Conservation (phyloP, 345 rosid genomes). For the Dipteronia sinensis region DNA sequence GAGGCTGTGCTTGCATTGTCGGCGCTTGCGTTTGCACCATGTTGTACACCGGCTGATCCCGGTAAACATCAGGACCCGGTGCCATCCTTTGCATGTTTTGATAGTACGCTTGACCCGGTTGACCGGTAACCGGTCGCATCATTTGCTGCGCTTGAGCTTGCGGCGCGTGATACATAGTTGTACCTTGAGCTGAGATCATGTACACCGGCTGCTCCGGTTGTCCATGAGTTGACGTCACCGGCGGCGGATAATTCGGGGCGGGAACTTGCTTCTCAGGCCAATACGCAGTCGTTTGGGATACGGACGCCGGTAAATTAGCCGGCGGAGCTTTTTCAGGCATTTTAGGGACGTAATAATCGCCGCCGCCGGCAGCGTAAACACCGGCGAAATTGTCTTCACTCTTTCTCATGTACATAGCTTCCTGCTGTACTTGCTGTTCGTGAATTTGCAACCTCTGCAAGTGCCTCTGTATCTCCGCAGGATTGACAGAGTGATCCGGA, state of each 20-base stretch:
- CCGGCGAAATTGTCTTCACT: slow-evolving; percentile 42
- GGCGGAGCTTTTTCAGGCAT: slow-evolving; percentile 45
- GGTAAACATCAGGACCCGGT: slow-evolving; percentile 48
- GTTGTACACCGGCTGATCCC: slow-evolving; percentile 71
- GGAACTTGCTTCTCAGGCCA: slow-evolving; percentile 66
- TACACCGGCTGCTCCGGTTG: slow-evolving; percentile 63
- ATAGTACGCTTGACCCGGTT: slow-evolving; percentile 70
- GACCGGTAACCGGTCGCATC: slow-evolving; percentile 50
- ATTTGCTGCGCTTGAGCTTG: slow-evolving; percentile 35
- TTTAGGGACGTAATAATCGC: slow-evolving; percentile 52
- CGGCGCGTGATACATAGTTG: slow-evolving; percentile 44
- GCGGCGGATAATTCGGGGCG: slow-evolving; percentile 46
- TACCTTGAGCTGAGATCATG: slow-evolving; percentile 43
- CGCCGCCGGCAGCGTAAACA: slow-evolving; percentile 39
- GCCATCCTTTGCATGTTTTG: slow-evolving; percentile 57
- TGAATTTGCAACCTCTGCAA: slow-evolving; percentile 78
- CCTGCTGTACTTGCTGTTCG: slow-evolving; percentile 44
- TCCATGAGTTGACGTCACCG: slow-evolving; percentile 35
- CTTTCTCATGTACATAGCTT: slow-evolving; percentile 48
- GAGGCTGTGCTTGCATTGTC: slow-evolving; percentile 24
- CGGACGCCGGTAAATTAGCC: slow-evolving; percentile 28
- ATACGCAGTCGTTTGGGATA: slow-evolving; percentile 44
- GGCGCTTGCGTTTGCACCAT: slow-evolving; percentile 32
- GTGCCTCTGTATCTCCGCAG: slow-evolving; percentile 60
- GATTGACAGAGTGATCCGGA: slow-evolving; percentile 47